Conservation (phyloP, 1,139 yeast genomes). For the Taiozyma sp. region DNA sequence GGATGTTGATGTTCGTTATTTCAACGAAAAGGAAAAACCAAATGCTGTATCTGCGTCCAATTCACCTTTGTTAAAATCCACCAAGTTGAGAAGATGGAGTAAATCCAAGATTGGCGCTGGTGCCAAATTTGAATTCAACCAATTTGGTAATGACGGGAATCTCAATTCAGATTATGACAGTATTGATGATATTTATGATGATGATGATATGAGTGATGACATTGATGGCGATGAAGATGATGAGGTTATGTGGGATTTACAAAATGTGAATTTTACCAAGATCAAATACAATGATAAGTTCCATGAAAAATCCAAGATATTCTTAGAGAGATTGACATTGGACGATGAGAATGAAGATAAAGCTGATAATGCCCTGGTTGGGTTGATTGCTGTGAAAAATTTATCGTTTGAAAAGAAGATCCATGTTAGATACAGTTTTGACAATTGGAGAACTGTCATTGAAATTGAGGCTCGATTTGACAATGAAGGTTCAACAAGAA, state of each 20-base stretch:
- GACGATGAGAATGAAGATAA: conserved; percentile 53
- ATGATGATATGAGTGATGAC: conserved; percentile 25
- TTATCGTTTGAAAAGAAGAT: conserved; percentile 60
- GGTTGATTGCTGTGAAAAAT: conserved; percentile 72
- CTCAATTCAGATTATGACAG: conserved; percentile 18
- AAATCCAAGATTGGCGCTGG: conserved; percentile 15
- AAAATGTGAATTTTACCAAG: conserved; percentile 42
- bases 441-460: conserved; percentile 68
- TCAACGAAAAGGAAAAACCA: conserved; percentile 69
- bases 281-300: conserved; percentile 31
- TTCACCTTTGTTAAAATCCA: conserved; percentile 45
- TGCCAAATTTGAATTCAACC: conserved; percentile 18
- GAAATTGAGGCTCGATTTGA: conserved; percentile 64
- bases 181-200: conserved; percentile 17
- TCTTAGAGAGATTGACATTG: conserved; percentile 61
- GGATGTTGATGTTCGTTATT: conserved; percentile 65
- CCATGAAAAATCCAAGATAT: conserved; percentile 41
- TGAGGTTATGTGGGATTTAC: conserved; percentile 44
- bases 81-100: conserved; percentile 5
- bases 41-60: conserved; percentile 65
- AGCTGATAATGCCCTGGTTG: conserved; percentile 48
- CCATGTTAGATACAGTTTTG: conserved; percentile 60
- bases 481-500: conserved; percentile 50
- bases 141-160: background rate
- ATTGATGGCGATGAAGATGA: conserved; percentile 17